Percentiles rank a stretch among this genome's conserved stretches.
These are phyloP conservation scores for Calonectria crousiana DNA, from an alignment of 2,329 filamentous ascomycete genomes.

Conservation along the genomic window DNA sequence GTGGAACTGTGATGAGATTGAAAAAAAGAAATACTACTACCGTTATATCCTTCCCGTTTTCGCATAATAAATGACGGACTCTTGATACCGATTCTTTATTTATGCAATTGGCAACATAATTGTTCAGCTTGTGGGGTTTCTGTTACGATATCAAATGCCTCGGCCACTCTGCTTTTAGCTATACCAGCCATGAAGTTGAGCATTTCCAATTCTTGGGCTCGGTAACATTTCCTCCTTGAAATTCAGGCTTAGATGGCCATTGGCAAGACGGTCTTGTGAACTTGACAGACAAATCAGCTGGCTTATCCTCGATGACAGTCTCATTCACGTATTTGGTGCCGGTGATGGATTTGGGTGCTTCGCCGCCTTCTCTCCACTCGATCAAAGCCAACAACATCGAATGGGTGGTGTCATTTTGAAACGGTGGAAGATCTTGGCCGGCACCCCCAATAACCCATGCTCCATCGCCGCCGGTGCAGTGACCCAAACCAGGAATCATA, in stretches of 20 bases:
- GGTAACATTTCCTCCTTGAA: neutral
- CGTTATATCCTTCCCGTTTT: neutral
- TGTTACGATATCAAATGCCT: neutral
- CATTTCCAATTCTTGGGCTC: neutral
- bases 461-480: neutral
- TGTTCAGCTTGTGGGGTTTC: too few species aligned
- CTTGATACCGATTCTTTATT: neutral
- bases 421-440: neutral
- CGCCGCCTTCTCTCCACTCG: neutral
- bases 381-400: neutral
- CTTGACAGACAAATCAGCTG: neutral
- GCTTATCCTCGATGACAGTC: neutral
- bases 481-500: neutral
- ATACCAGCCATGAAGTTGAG: neutral
- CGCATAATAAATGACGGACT: neutral
- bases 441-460: conserved; percentile 3
- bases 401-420: neutral
- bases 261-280: neutral
- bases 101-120: neutral
- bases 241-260: neutral
- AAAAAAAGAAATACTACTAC: too few species aligned
- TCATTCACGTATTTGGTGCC: neutral
- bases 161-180: neutral
- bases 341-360: neutral
- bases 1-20: too few species aligned